A percentile compares a stretch with the other conserved stretches of the same genome.
Conservation (phyloP, 257 asterid species). For the Orobanche coerulescens region DNA sequence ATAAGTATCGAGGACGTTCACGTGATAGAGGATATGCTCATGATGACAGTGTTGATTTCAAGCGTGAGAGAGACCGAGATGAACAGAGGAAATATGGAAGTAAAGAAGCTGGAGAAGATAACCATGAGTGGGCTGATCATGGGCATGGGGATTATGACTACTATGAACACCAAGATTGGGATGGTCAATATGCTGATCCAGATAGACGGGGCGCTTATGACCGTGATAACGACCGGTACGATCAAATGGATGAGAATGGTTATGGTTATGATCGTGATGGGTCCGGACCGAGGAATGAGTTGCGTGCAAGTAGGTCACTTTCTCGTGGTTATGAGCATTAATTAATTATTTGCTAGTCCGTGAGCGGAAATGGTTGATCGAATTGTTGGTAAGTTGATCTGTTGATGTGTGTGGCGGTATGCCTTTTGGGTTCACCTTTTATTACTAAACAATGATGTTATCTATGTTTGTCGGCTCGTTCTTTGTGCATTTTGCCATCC, state of each 20-base stretch:
- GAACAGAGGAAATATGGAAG: slow-evolving; percentile 27
- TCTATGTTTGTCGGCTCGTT: background rate
- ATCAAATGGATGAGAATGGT: slow-evolving; percentile 56
- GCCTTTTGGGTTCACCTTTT: too few relatives aligned
- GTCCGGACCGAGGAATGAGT: slow-evolving; percentile 35
- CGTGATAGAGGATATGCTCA: slow-evolving; percentile 31
- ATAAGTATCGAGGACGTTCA: slow-evolving; percentile 27
- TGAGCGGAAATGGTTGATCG: background rate
- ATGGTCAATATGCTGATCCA: slow-evolving; percentile 30
- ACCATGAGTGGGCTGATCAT: slow-evolving; percentile 34
- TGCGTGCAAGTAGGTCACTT: slow-evolving; percentile 36
- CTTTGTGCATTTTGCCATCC: background rate
- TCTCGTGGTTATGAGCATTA: slow-evolving; percentile 35
- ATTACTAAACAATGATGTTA: background rate
- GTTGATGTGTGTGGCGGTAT: background rate
- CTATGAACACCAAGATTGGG: slow-evolving; percentile 39
- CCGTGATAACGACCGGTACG: slow-evolving; percentile 42
- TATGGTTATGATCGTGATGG: slow-evolving; percentile 44
- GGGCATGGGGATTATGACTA: slow-evolving; percentile 41
- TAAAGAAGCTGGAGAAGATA: slow-evolving; percentile 38
- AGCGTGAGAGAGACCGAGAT: slow-evolving; percentile 24
- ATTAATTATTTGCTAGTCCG: background rate
- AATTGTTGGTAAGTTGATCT: background rate
- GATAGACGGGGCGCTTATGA: slow-evolving; percentile 41
- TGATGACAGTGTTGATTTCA: slow-evolving; percentile 24